A percentile compares a stretch with the other conserved stretches of the same genome.
Conservation (phyloP, 2,329 filamentous ascomycete species). For the Apiospora arundinis region DNA sequence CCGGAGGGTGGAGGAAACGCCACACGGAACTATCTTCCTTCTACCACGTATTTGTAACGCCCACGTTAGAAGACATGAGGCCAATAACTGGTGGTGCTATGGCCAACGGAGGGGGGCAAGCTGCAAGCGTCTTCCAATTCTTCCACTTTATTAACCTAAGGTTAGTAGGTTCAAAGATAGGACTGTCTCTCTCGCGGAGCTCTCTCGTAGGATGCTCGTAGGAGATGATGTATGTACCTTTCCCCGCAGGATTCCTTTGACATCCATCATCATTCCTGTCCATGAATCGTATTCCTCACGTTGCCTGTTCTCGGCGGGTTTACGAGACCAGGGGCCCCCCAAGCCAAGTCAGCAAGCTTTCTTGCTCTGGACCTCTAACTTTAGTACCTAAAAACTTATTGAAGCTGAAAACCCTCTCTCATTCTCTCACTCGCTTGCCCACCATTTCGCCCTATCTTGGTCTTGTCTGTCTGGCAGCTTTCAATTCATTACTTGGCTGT, state of each 20-base stretch:
- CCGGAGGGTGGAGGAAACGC: constrained; percentile 10
- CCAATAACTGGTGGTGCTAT: neutral
- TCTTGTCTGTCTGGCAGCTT: neutral
- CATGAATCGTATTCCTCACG: constrained; percentile 7
- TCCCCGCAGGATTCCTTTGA: constrained; percentile 14
- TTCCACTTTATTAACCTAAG: neutral
- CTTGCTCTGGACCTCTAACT: neutral
- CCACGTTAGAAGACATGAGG: constrained; percentile 3
- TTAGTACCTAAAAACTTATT: constrained; percentile 15
- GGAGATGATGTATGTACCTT: constrained; percentile 7
- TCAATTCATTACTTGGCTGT: neutral
- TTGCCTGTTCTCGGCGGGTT: neutral
- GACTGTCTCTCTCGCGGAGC: neutral
- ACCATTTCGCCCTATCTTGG: neutral
- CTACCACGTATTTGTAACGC: constrained; percentile 1
- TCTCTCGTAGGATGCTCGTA: neutral
- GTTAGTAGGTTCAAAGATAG: neutral
- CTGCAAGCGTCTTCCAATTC: neutral
- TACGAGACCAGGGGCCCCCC: neutral
- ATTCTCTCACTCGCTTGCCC: neutral
- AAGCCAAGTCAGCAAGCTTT: constrained; percentile 1
- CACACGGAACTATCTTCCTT: constrained; percentile 1
- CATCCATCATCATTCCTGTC: constrained; percentile 17
- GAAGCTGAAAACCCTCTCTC: constrained; percentile 8
- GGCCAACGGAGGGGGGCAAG: neutral